Evolutionary conservation across 208 protist genomes (phyloP).

Genomic region (Leishmania braziliensis): DNA sequence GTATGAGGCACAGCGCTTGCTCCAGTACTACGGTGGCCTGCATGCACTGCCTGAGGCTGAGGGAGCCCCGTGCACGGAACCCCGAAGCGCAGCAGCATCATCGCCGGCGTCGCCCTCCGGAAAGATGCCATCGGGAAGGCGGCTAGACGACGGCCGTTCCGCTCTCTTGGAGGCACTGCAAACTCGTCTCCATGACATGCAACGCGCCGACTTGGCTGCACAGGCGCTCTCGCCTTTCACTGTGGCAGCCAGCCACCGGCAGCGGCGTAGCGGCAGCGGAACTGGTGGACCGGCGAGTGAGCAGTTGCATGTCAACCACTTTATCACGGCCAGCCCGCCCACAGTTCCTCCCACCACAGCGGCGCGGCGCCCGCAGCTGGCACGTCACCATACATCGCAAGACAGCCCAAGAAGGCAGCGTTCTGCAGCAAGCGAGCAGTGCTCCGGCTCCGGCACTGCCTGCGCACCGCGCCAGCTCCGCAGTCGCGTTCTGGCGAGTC

Average conservation of each 20-base stretch:
- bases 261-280: not conserved
- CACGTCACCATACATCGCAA: not conserved
- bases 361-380: not conserved
- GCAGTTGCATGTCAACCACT: not conserved
- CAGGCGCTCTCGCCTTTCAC: constrained; percentile 3
- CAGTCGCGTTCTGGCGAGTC: constrained; percentile 17
- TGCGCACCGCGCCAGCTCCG: constrained; percentile 16
- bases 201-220: constrained; percentile 13
- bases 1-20: constrained; percentile 22
- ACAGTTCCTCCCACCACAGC: not conserved
- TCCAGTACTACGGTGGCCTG: constrained; percentile 34
- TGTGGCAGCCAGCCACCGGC: not conserved
- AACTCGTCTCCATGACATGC: constrained; percentile 8
- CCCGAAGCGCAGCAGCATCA: not conserved
- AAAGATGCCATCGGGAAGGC: not conserved
- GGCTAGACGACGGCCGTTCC: constrained; percentile 7
- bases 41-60: constrained; percentile 1
- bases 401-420: not conserved
- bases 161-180: constrained; percentile 1
- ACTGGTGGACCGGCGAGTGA: not conserved
- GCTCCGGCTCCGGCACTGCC: not conserved
- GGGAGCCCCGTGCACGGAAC: not conserved
- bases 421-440: not conserved
- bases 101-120: not conserved
- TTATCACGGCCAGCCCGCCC: not conserved